Evolutionary conservation across 441 rosid species (phyloP), one percentile per base, ranked within the genome.

Genomic region (Pelargonium australe): DNA sequence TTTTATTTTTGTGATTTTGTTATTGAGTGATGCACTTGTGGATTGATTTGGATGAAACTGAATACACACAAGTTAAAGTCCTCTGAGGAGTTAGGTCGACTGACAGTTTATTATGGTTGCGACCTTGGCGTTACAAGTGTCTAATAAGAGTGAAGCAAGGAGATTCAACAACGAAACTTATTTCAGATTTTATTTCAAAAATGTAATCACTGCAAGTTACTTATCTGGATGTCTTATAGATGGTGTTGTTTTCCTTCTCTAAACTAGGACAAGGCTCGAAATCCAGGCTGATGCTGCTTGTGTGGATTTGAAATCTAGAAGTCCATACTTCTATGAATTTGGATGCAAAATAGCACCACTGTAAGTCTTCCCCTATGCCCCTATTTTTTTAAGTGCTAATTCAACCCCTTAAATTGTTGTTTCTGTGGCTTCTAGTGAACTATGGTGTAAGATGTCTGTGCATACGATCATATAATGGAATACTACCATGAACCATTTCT

Each of bases 281-380:
- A 80, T 94, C 67, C 97, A 91, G 77, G 97, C 90, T n/a, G 98
- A 94, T 78, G 95, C 97, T 60, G 89, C 91, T 11, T 85, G 83
- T 70, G 96, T 89, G 55, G 94, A 94, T 85, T 86, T 94, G 68
- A 83, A 80, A 83, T 87, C 93, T 11, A 88, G 90, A 0, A 85
- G 89, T 73, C 85, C 76, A 5, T 85, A 86, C 67, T 94, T 91
- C 74, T 91, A 91, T 47, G 93, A 91, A 73, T 85, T 91, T 66
- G 98, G 93, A 67, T 86, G 90, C 88, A 91, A 94, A 81, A 79
- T 91, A 72, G 86, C 80, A 40, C 95, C 98, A 1, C 45, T 86
- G 97, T 93, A 73, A 91, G 97, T 79, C 60, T 75, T 66, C 60
- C 11, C 12, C 44, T 12, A 16, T 12, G 28, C 0, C 64, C 45